Conservation (phyloP, 2,329 filamentous ascomycete species). For the Diaporthe longicolla region DNA sequence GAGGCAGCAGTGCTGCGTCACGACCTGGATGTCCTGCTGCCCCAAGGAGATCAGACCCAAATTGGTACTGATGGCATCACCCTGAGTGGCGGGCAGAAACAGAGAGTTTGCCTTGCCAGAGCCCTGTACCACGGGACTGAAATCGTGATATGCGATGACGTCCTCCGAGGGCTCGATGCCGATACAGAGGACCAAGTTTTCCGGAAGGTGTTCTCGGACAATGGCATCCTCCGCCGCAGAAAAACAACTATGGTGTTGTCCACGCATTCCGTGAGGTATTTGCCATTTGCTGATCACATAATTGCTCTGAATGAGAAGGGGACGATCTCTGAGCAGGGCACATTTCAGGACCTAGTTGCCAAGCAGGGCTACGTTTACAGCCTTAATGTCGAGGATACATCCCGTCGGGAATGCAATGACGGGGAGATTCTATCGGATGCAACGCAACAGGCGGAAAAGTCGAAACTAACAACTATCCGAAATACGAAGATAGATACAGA, state of each 20-base stretch:
- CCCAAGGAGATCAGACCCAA: conserved; percentile 52
- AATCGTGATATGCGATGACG: conserved; percentile 56
- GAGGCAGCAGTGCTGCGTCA: conserved; percentile 50
- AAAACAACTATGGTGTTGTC: conserved; percentile 51
- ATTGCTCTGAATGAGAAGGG: conserved; percentile 58
- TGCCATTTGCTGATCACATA: conserved; percentile 61
- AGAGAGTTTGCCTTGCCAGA: conserved; percentile 47
- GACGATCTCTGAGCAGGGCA: conserved; percentile 59
- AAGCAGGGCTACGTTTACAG: conserved; percentile 57
- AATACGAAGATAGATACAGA: too few relatives aligned
- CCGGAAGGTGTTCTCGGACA: conserved; percentile 53
- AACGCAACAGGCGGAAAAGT: conserved; percentile 2
- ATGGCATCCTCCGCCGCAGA: conserved; percentile 50
- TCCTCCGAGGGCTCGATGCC: conserved; percentile 58
- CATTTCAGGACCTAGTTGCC: conserved; percentile 54
- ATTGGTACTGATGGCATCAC: conserved; percentile 55
- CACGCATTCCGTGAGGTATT: conserved; percentile 56
- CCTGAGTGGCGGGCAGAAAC: conserved; percentile 54
- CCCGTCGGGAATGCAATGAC: conserved; percentile 29
- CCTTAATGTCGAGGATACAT: conserved; percentile 49
- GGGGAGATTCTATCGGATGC: conserved; percentile 32
- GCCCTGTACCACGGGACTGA: conserved; percentile 44
- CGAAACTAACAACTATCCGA: background rate
- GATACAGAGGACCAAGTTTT: conserved; percentile 59
- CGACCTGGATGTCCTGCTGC: conserved; percentile 49